Evolutionary conservation across 1,139 yeast species (phyloP).

Genomic region (Spathaspora sp.): DNA sequence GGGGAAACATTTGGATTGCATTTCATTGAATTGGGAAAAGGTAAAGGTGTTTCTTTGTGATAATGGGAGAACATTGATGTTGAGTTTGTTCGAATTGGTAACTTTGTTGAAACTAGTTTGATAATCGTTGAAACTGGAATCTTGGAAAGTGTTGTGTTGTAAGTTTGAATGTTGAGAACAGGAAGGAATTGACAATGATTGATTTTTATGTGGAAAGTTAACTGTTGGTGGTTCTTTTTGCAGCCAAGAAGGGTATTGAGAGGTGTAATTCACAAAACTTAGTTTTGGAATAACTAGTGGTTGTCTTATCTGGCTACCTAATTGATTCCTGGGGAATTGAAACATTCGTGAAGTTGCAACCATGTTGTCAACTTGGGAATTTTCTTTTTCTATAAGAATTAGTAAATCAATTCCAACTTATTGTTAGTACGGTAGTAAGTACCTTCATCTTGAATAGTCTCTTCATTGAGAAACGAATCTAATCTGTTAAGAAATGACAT

Average conservation of each 20-base stretch:
- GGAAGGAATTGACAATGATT: too few species aligned
- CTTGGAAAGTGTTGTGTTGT: not conserved
- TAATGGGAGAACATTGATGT: conserved; percentile 9
- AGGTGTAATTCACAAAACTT: conserved; percentile 1
- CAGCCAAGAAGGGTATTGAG: not conserved
- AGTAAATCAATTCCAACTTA: not conserved
- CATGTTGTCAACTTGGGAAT: not conserved
- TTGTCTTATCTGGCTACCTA: not conserved
- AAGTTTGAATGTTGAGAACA: not conserved
- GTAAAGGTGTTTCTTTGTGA: conserved; percentile 20
- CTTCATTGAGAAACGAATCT: conserved; percentile 8
- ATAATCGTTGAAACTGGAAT: not conserved
- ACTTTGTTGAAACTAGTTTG: not conserved
- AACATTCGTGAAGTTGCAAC: not conserved
- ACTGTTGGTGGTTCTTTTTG: not conserved
- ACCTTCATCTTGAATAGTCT: conserved; percentile 8
- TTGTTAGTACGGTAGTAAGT: not conserved
- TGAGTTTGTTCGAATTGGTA: conserved; percentile 4
- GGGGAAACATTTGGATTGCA: conserved; percentile 49
- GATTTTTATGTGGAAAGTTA: too few species aligned
- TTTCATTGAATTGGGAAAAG: conserved; percentile 41
- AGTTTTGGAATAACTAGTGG: conserved; percentile 5
- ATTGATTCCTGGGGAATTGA: not conserved
- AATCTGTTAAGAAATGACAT: conserved; percentile 15
- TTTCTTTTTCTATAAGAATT: not conserved